Percentiles rank a stretch among this genome's conserved stretches.
phyloP scores from a whole-genome alignment of 306 rosid species.

The Oxytropis ochrocephala region DNA sequence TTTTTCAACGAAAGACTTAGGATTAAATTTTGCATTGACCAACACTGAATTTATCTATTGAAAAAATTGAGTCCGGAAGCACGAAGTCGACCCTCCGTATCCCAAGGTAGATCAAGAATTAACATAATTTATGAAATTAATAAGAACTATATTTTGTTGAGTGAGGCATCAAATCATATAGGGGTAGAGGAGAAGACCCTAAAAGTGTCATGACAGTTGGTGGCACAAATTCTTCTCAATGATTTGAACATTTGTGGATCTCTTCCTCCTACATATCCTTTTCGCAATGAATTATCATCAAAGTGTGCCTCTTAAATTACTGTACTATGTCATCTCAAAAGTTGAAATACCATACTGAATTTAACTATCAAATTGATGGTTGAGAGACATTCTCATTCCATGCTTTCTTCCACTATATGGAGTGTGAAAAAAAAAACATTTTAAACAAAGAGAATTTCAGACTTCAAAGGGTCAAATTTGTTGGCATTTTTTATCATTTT shows the following conservation, averaged over 20 bases:
- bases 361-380: background rate
- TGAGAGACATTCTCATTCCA: background rate
- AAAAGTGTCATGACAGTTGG: constrained; percentile 23
- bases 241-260: constrained; percentile 22
- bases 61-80: too few species aligned
- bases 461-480: constrained; percentile 22
- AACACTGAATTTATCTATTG: too few species aligned
- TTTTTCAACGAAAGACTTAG: too few species aligned
- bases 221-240: constrained; percentile 18
- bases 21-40: too few species aligned
- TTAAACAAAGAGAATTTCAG: background rate
- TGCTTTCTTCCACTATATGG: background rate
- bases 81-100: too few species aligned
- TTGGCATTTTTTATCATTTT: constrained; percentile 42
- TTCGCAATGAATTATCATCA: constrained; percentile 1
- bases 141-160: background rate
- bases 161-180: constrained; percentile 27
- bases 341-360: constrained; percentile 5
- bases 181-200: constrained; percentile 21
- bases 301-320: background rate
- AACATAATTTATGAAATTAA: background rate
- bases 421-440: constrained; percentile 5
- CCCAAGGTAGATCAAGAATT: too few species aligned
- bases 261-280: constrained; percentile 1
- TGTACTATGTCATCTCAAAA: constrained; percentile 1